Base-by-base conservation (phyloP, 2,329 filamentous ascomycete species). In the Penicillium sp. region DNA sequence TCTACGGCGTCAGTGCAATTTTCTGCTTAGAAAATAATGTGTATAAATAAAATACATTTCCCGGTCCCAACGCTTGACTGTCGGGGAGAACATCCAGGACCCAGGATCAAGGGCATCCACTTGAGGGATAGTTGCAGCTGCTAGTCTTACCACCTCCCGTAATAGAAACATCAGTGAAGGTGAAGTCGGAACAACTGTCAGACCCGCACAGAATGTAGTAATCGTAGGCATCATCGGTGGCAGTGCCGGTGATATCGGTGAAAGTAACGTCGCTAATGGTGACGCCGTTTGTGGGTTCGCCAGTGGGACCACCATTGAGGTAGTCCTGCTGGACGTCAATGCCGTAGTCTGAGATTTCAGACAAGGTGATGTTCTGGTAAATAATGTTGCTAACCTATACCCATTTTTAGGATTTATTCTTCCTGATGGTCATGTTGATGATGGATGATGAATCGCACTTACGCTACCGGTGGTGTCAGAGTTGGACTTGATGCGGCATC, bases 291-390 rank as follows among this genome's bases (percentile, higher is more conserved):
- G 68, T 68, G 6, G 74, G 68, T 9, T 57, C 54, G 1, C 73
- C 74, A 6, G 68, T 74, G 5, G 73, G 63, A 4, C 73, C 72
- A 12, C 74, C 79, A 57, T 81, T 81, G 49, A 78, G 61, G 58
- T 81, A 81, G 61, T 81, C 79, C 66, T 81, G 77, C 66, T 80
- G 71, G 39, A 81, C 70, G 53, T 78, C 77, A 51, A 81, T 78
- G n/a, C 78, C 78, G 60, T 80, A 80, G 54, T 74, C 72, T 29
- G 68, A 63, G 55, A 79, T 78, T 47, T 72, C 70, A 33, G 65
- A 67, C 38, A 81, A 61, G 4, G 66, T 68, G 55, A 81, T 80
- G 60, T 78, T 75, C 54, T 70, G 66, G 68, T 78, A 81, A 21
- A 71, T 74, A 49, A 81, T 67, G 53, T 74, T 72, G 46, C 66